phyloP scores from a whole-genome alignment of 2,329 filamentous ascomycete species.

The Colletotrichum navitas region DNA sequence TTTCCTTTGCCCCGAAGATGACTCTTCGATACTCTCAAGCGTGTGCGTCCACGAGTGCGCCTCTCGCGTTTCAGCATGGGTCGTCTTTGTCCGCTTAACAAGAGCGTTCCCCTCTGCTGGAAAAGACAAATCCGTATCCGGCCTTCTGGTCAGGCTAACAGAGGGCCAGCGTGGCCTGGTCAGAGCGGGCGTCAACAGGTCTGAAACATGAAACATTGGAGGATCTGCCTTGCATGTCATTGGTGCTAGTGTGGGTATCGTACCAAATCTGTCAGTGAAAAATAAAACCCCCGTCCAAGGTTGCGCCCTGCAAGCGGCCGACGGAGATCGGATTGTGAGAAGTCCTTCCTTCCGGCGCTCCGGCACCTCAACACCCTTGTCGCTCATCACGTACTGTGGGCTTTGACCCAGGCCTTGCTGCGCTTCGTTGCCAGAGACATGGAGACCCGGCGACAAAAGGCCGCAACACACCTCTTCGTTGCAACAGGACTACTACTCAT shows the following conservation, averaged over 20 bases:
- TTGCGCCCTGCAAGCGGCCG: constrained; percentile 29
- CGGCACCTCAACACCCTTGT: constrained; percentile 26
- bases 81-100: constrained; percentile 6
- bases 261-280: not conserved
- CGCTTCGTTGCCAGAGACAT: not conserved
- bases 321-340: constrained; percentile 37
- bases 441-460: constrained; percentile 16
- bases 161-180: constrained; percentile 36
- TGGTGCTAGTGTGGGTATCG: constrained; percentile 13
- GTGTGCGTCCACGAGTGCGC: constrained; percentile 6
- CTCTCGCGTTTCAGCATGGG: constrained; percentile 33
- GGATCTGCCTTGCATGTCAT: constrained; percentile 38
- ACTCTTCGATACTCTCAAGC: constrained; percentile 24
- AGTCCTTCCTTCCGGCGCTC: constrained; percentile 17
- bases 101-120: constrained; percentile 16
- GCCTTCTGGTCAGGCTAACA: constrained; percentile 34
- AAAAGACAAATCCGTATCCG: constrained; percentile 27
- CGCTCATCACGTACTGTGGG: constrained; percentile 4
- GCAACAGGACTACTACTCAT: not conserved
- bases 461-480: constrained; percentile 12
- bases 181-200: constrained; percentile 35
- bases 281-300: constrained; percentile 19
- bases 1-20: not conserved
- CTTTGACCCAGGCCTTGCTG: constrained; percentile 2
- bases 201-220: constrained; percentile 41